Conservation (phyloP, 2,329 filamentous ascomycete genomes). For the Ceratocystis diversiconidia region DNA sequence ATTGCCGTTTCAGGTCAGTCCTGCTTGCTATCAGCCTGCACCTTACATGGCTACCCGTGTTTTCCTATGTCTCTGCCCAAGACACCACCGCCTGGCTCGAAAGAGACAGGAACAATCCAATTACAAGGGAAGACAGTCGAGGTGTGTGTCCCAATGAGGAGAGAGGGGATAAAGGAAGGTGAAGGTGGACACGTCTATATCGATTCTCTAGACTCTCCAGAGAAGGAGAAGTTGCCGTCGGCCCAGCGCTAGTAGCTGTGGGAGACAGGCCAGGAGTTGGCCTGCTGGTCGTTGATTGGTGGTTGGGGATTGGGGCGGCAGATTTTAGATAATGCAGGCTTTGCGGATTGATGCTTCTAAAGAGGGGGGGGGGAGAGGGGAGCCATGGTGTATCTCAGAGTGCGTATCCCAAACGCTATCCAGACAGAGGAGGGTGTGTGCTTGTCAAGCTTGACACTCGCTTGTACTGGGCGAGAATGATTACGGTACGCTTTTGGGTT, state of each 20-base stretch:
- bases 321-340: not conserved
- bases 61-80: not conserved
- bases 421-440: not conserved
- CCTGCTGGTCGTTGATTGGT: not conserved
- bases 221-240: too few species aligned
- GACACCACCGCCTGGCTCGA: not conserved
- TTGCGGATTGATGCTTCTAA: not conserved
- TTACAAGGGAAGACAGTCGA: not conserved
- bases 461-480: not conserved
- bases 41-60: not conserved
- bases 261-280: not conserved
- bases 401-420: not conserved
- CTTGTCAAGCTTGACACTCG: not conserved
- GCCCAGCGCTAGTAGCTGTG: not conserved
- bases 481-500: not conserved
- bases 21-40: not conserved
- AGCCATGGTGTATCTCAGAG: not conserved
- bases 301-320: not conserved
- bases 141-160: not conserved
- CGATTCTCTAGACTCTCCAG: not conserved
- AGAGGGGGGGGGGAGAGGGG: not conserved
- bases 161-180: not conserved
- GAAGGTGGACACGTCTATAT: not conserved
- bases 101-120: not conserved
- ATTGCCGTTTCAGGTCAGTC: not conserved